phyloP scores from a whole-genome alignment of 352 stramenopile genomes.

The Phytophthora pisi region DNA sequence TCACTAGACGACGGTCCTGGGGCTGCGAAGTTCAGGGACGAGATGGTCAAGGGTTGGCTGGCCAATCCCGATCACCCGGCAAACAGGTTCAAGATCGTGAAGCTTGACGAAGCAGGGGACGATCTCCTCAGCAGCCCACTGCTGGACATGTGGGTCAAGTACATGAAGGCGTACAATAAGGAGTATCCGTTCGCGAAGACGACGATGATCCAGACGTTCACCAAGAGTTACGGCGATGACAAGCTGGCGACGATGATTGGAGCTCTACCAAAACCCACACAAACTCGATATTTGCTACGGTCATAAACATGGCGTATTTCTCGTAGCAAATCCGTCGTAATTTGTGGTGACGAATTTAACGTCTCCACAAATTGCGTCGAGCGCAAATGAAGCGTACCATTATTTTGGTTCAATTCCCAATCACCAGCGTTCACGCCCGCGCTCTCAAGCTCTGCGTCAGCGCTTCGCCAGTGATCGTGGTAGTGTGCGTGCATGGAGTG shows the following conservation, averaged over 20 bases:
- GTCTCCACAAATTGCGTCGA: too few relatives aligned
- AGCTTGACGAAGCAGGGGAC: not conserved
- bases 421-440: too few relatives aligned
- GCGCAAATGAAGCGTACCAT: too few relatives aligned
- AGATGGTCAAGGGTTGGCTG: not conserved
- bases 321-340: too few relatives aligned
- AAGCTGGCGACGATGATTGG: slow-evolving; percentile 18
- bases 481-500: too few relatives aligned
- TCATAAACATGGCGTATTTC: too few relatives aligned
- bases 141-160: not conserved
- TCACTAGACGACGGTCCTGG: not conserved
- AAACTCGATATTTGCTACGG: too few relatives aligned
- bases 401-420: too few relatives aligned
- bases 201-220: slow-evolving; percentile 15
- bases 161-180: not conserved
- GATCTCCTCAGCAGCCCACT: not conserved
- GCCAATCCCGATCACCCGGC: not conserved
- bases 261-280: too few relatives aligned
- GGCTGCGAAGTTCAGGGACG: not conserved
- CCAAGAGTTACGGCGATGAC: slow-evolving; percentile 21
- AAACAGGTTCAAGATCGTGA: not conserved
- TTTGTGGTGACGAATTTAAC: too few relatives aligned
- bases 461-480: too few relatives aligned
- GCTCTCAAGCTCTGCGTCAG: too few relatives aligned
- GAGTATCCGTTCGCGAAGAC: not conserved